A percentile compares a stretch with the other conserved stretches of the same genome.
These are phyloP conservation scores for Sambucus nigra DNA, from an alignment of 129 eudicot genomes.

Conservation along the genomic window DNA sequence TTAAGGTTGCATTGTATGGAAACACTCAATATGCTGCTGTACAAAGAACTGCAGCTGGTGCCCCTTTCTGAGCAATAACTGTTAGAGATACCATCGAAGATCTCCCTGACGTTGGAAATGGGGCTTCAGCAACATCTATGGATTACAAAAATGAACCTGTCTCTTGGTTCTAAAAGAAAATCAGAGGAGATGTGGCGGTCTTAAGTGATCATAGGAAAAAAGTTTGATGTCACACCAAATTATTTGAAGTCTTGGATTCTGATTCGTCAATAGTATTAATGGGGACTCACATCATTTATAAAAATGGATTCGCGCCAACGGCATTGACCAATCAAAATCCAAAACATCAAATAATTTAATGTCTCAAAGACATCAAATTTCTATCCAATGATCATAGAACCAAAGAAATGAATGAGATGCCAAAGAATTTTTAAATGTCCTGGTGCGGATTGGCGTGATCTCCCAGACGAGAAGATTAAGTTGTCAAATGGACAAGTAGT, in stretches of 20 bases:
- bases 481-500: conserved; percentile 54
- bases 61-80: conserved; percentile 61
- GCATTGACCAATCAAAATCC: no score
- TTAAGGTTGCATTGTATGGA: conserved; percentile 26
- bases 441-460: conserved; percentile 73
- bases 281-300: no score
- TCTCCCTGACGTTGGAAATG: conserved; percentile 52
- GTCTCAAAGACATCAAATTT: no score
- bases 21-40: conserved; percentile 49
- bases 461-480: conserved; percentile 55
- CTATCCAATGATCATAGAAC: no score
- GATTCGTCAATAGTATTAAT: no score
- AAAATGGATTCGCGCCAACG: no score
- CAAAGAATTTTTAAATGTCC: conserved; percentile 59
- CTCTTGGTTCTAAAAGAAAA: conserved; percentile 58
- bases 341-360: no score
- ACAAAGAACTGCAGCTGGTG: conserved; percentile 50
- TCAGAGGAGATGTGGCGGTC: conserved; percentile 31
- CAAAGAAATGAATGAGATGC: no score
- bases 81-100: conserved; percentile 65
- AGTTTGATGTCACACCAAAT: conserved; percentile 61
- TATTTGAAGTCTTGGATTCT: no score
- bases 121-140: conserved; percentile 30
- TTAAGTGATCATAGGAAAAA: conserved; percentile 55
- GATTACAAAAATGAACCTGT: conserved; percentile 49